Percentiles rank a stretch among this genome's conserved stretches.
Evolutionary conservation across 257 asterid species (phyloP).

Genomic region (Echites panduratus): DNA sequence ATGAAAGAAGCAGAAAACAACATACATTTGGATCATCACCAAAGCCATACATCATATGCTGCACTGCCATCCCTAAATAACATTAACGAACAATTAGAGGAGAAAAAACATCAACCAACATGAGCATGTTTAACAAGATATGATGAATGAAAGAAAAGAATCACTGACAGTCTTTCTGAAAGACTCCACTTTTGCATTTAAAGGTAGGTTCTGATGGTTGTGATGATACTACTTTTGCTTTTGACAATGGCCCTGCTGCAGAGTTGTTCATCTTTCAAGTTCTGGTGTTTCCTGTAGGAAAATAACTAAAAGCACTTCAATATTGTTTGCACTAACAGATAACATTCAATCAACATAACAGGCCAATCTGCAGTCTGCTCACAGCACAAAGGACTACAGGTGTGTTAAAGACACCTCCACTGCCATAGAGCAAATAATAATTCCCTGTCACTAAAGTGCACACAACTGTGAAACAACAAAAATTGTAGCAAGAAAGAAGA

Average conservation of each 20-base stretch:
- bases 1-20: constrained; percentile 4
- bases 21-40: constrained; percentile 84
- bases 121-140: not conserved
- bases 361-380: not conserved
- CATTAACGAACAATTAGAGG: constrained; percentile 5
- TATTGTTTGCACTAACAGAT: not conserved
- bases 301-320: not conserved
- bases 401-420: not conserved
- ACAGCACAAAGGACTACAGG: not conserved
- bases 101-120: not conserved
- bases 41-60: constrained; percentile 94
- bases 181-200: constrained; percentile 90
- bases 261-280: constrained; percentile 50
- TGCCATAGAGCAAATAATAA: too few species aligned
- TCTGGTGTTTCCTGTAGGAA: not conserved
- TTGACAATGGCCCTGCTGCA: constrained; percentile 51
- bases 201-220: constrained; percentile 64
- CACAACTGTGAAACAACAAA: too few species aligned
- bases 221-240: constrained; percentile 54
- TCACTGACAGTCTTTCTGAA: constrained; percentile 85
- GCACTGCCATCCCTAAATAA: constrained; percentile 47
- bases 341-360: not conserved
- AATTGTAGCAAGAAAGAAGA: too few species aligned
- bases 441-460: too few species aligned
- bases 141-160: not conserved